Base-by-base conservation (phyloP, 75 land plant species). In the Ceratopteris richardii region DNA sequence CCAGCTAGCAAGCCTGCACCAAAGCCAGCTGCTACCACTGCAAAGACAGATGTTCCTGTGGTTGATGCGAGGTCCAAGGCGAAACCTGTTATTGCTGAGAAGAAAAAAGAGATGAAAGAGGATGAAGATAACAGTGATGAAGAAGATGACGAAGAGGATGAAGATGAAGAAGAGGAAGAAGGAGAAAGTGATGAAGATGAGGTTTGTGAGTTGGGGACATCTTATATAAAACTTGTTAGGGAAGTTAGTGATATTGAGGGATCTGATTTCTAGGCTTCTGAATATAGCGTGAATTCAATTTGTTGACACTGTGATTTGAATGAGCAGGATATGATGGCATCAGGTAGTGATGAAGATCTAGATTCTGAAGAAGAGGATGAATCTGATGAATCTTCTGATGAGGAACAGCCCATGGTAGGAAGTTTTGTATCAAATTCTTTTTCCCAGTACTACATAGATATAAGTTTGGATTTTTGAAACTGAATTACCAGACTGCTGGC, bases 51-150 rank as follows among this genome's bases (percentile, higher is more conserved):
- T 1, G 66, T 25, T 25, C 50, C 25, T 1, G 36, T 63, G n/a
- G 9, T 44, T 37, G 54, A 31, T 1, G 56, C 40, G 50, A 61
- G 37, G 46, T 16, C 5, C 14, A 42, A 40, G 14, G 62, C 30
- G 1, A 71, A 77, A 58, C 66, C 54, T 24, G 58, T 10, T 29
- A 67, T 51, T 13, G 75, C 61, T 58, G 66, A 58, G 48, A 57
- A 56, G 11, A 53, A 44, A 11, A 75, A 63, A 47, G 65, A 57
- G 0, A 50, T 41, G 28, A 77, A 66, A 0, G 71, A 50, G 22
- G 59, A 69, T 19, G 76, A 68, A 22, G 65, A n/a, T n/a, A 33
- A 33, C 3, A 33, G 51, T 2, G 54, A 68, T 28, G 65, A 68
- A 17, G 51, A 29, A 24, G 70, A 53, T 27, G 55, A 60, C 1